Percentiles rank a stretch among this genome's conserved stretches.
These are phyloP conservation scores for Postia placenta DNA, from an alignment of 768 basidiomycete species.

Conservation along the genomic window DNA sequence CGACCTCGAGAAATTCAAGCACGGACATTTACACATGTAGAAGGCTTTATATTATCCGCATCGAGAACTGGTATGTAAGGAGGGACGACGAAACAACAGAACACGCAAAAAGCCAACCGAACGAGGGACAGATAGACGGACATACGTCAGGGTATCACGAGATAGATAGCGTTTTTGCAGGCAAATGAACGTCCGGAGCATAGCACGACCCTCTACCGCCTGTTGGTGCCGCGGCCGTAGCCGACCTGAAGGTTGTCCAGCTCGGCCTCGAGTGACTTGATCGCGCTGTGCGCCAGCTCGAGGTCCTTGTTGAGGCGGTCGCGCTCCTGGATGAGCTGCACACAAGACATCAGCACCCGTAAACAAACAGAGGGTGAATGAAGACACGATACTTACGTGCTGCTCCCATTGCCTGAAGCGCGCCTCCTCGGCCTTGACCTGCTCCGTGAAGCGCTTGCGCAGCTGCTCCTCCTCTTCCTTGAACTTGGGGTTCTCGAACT, in stretches of 20 bases:
- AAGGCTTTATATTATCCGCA: not conserved
- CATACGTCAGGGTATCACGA: not conserved
- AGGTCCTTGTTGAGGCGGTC: slow-evolving; percentile 99
- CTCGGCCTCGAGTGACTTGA: slow-evolving; percentile 88
- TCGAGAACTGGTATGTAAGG: not conserved
- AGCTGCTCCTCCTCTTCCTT: slow-evolving; percentile 98
- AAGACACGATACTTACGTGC: slow-evolving; percentile 55
- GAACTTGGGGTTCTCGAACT: slow-evolving; percentile 99
- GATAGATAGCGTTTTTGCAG: no score
- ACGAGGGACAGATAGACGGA: not conserved
- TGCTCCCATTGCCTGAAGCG: slow-evolving; percentile 99
- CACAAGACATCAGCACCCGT: slow-evolving; percentile 13
- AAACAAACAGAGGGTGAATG: not conserved
- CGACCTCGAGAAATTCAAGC: no score
- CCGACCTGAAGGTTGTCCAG: slow-evolving; percentile 86
- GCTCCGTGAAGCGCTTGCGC: slow-evolving; percentile 97
- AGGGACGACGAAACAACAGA: not conserved
- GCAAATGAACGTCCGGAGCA: no score
- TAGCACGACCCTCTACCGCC: slow-evolving; percentile 43
- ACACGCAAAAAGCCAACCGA: not conserved
- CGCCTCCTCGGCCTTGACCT: slow-evolving; percentile 97
- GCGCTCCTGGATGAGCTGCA: slow-evolving; percentile 92
- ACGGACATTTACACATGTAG: no score
- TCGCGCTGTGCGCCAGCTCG: slow-evolving; percentile 85
- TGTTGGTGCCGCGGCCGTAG: slow-evolving; percentile 68